Conservation (phyloP, 495 filamentous ascomycete genomes). For the Immersiella caudata region DNA sequence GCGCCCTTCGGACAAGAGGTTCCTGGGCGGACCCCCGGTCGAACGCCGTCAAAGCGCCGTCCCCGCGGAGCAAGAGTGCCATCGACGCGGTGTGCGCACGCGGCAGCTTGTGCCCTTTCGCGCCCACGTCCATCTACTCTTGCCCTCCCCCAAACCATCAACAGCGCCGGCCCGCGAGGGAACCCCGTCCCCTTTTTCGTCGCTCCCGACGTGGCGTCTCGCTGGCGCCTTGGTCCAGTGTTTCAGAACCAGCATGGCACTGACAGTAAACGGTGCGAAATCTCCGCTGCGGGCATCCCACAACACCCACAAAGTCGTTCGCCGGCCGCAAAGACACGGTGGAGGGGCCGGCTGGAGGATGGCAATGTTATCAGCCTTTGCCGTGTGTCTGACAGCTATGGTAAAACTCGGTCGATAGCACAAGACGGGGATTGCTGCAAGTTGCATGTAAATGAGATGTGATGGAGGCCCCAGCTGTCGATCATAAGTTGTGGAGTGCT, state of each 20-base stretch:
- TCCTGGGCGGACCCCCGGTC: background rate
- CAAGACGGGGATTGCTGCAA: background rate
- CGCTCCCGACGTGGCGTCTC: conserved; percentile 1
- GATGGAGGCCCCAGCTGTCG: background rate
- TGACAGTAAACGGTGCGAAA: conserved; percentile 6
- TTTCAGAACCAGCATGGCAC: conserved; percentile 9
- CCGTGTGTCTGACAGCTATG: no score
- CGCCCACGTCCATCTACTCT: no score
- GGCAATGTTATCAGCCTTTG: no score
- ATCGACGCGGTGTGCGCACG: conserved; percentile 1
- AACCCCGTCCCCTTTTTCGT: background rate
- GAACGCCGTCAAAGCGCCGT: conserved; percentile 13
- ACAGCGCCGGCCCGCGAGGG: background rate
- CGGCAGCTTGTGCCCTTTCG: background rate
- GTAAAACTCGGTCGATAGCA: background rate
- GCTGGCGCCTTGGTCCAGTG: background rate
- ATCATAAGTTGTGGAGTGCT: background rate
- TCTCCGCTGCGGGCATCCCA: background rate
- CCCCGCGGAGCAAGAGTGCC: conserved; percentile 9
- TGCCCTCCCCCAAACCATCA: background rate
- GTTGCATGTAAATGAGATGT: background rate
- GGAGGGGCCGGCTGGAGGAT: background rate
- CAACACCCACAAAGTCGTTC: background rate
- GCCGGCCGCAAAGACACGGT: background rate
- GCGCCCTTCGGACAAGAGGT: conserved; percentile 1